Evolutionary conservation across 805 yeast species (phyloP).

Genomic region (Wickerhamiella sorbophila): DNA sequence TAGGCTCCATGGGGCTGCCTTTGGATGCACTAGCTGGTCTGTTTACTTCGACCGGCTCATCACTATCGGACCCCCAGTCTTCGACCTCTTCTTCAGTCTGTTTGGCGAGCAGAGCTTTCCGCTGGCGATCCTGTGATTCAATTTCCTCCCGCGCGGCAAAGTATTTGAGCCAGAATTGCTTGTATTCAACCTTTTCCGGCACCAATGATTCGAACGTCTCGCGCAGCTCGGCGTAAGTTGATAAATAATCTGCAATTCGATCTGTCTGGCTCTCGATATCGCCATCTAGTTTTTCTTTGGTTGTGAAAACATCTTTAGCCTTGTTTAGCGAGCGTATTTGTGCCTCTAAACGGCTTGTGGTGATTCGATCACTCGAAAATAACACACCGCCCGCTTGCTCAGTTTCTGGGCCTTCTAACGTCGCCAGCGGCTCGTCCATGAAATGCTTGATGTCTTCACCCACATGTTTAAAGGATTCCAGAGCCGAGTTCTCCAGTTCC

Average conservation of each 20-base stretch:
- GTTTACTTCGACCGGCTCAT: conserved; percentile 1
- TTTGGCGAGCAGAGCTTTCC: conserved; percentile 45
- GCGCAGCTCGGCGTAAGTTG: conserved; percentile 37
- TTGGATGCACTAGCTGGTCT: background rate
- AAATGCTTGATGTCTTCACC: conserved; percentile 34
- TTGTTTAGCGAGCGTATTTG: conserved; percentile 43
- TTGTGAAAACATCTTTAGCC: conserved; percentile 33
- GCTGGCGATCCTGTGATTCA: conserved; percentile 44
- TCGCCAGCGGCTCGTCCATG: conserved; percentile 28
- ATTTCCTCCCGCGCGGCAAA: conserved; percentile 40
- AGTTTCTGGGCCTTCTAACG: conserved; percentile 8
- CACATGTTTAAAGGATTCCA: conserved; percentile 41
- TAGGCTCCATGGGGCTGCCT: background rate
- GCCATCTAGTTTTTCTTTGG: conserved; percentile 22
- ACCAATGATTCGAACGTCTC: conserved; percentile 48
- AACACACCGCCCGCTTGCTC: conserved; percentile 25
- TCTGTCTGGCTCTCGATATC: conserved; percentile 35
- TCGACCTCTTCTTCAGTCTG: conserved; percentile 29
- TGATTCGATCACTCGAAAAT: conserved; percentile 30
- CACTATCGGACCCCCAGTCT: conserved; percentile 30
- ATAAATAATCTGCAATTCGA: conserved; percentile 36
- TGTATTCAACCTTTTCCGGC: conserved; percentile 44
- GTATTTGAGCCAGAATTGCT: conserved; percentile 64
- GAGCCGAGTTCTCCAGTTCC: conserved; percentile 54
- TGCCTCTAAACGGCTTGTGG: conserved; percentile 46